Evolutionary conservation across 257 asterid species (phyloP).

Genomic region (Fraxinus cuspidata): DNA sequence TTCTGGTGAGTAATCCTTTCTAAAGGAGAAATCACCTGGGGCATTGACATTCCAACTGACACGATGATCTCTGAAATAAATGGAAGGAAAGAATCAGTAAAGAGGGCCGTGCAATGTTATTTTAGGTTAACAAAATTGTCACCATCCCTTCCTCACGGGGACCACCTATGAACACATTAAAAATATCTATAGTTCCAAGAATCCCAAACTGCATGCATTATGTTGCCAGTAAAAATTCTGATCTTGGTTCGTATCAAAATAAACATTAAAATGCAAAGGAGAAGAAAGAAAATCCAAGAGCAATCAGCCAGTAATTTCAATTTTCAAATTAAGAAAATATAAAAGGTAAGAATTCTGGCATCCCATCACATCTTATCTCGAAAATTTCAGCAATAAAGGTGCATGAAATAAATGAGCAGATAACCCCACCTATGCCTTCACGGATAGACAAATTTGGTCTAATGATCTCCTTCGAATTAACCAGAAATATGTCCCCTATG

Average conservation of each 20-base stretch:
- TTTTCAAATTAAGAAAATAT: not conserved
- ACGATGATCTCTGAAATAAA: constrained; percentile 76
- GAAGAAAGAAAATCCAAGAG: not conserved
- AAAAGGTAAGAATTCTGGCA: not conserved
- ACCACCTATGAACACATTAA: too few relatives aligned
- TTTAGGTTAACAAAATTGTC: constrained; percentile 5
- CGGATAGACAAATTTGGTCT: constrained; percentile 84
- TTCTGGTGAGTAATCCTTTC: constrained; percentile 40
- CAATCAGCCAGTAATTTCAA: not conserved
- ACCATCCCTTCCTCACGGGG: too few relatives aligned
- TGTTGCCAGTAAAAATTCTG: not conserved
- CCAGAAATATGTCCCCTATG: constrained; percentile 81
- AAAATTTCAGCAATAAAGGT: not conserved
- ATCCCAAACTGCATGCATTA: too few relatives aligned
- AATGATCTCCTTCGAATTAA: constrained; percentile 71
- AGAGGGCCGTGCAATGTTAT: not conserved
- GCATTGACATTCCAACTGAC: constrained; percentile 92
- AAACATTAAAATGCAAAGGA: not conserved
- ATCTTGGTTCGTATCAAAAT: not conserved
- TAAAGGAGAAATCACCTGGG: constrained; percentile 72
- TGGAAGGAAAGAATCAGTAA: constrained; percentile 6
- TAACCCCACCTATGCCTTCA: constrained; percentile 76
- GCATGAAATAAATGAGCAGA: constrained; percentile 4
- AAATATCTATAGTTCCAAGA: too few relatives aligned
- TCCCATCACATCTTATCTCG: not conserved